Evolutionary conservation across 2,329 filamentous ascomycete species (phyloP), one percentile per base, ranked within the genome.

Genomic region (Colletotrichum tabaci): DNA sequence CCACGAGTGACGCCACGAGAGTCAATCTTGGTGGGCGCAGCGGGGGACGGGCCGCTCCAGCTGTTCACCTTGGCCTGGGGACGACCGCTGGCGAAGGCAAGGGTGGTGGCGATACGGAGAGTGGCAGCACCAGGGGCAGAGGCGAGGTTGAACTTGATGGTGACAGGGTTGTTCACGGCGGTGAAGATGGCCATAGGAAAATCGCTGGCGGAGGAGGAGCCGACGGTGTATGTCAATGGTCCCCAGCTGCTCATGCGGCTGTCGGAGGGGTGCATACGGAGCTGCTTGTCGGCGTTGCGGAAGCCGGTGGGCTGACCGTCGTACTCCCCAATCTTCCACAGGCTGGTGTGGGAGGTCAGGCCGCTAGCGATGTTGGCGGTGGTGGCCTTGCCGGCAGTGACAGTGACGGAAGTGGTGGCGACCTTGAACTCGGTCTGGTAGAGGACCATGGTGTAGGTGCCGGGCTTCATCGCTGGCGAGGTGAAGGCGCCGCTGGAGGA

Each of bases 171-270:
- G 80, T 92, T 92, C 67, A 88, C 86, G 30, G 78, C 79, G 78
- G 91, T 89, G 81, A 91, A 91, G 35, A 92, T 78, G 0, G 90
- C 90, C 91, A 93, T 92, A 53, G 91, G 90, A 77, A 92, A 91
- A 70, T 86, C 84, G 4, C 81, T 80, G 1, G 86, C 77, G 7
- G 81, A 77, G 30, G 86, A 88, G 26, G 85, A 86, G 50, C 89
- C 90, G 13, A 91, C 87, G 2, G 88, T 91, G 80, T 90, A 92
- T 0, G 89, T 92, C 15, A 86, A 75, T 0, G 89, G 85, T 0
- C 83, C 85, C 91, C 91, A 93, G 67, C 82, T 83, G 35, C 83
- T 80, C 90, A 93, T 93, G 76, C 91, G 87, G 49, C 80, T 81
- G 79, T 92, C 91, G 4, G 88, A 89, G 3, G 91, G 91, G 77